phyloP scores from a whole-genome alignment of 257 asterid species.

The Nicotiana tomentosiformis region DNA sequence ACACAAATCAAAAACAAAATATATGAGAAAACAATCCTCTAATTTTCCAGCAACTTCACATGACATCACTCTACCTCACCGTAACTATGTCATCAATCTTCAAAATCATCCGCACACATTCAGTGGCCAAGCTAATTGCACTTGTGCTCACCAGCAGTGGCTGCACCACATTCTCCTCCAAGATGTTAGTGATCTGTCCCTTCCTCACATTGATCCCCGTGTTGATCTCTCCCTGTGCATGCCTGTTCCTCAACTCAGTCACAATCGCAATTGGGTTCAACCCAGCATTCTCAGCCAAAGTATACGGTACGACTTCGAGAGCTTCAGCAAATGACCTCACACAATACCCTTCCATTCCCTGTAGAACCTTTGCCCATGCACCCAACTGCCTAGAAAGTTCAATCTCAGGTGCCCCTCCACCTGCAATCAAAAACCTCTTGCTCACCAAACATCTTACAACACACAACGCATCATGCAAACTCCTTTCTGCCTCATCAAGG shows the following conservation, averaged over 20 bases:
- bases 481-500: conserved; percentile 96
- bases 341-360: conserved; percentile 97
- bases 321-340: conserved; percentile 94
- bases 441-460: conserved; percentile 96
- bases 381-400: conserved; percentile 97
- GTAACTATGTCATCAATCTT: conserved; percentile 98
- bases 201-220: conserved; percentile 99
- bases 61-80: conserved; percentile 62
- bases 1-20: conserved; percentile 21
- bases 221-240: conserved; percentile 92
- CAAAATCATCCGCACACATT: conserved; percentile 97
- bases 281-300: conserved; percentile 98
- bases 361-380: conserved; percentile 95
- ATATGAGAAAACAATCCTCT: conserved; percentile 17
- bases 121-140: conserved; percentile 79
- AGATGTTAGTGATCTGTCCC: conserved; percentile 92
- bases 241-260: conserved; percentile 96
- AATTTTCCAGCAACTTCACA: conserved; percentile 10
- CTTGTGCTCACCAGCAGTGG: conserved; percentile 98
- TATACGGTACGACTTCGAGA: conserved; percentile 92
- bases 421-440: conserved; percentile 94
- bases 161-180: conserved; percentile 98
- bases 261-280: conserved; percentile 91
- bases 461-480: conserved; percentile 95
- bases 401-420: conserved; percentile 99